Evolutionary conservation across 169 alveolate genomes (phyloP), one percentile per base, ranked within the genome.

Genomic region (Amoebophrya sp.): DNA sequence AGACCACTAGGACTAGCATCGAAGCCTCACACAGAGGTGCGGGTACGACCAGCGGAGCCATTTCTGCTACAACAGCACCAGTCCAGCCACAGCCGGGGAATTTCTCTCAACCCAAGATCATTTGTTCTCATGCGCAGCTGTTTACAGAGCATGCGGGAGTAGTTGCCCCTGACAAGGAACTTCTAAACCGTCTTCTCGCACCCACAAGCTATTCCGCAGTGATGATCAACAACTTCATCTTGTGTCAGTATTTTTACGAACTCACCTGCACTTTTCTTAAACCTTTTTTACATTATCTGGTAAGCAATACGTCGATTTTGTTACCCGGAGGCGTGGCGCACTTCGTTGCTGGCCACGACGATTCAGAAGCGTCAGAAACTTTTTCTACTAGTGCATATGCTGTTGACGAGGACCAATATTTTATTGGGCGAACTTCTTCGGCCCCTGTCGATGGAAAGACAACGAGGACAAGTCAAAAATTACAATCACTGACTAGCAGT

Each of bases 201-300:
- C 83, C 83, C 36, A 12, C 83, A 29, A 65, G 83, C 26, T 36
- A 65, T 18, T 65, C 83, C 33, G 83, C 83, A 26, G 26, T 65
- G 33, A 65, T 65, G 83, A 65, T 65, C 83, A 65, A 65, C 83
- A 65, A 65, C 33, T 65, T 65, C 26, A 1, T 65, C 39, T 26
- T 65, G 33, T 65, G 83, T 65, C 83, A 65, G 83, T 65, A 65
- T 36, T 65, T 65, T 36, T 65, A 65, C 83, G 83, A 65, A 26
- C 83, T 65, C 3, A 65, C 83, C 83, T 65, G 83, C 26, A 18
- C 26, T 26, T 65, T 65, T 36, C 83, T 65, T 1, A 6, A 26
- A 36, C 83, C 83, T 6, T 65, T 65, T 26, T 36, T 65, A 26
- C 83, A 29, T 10, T 65, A 65, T 18, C 26, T 65, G 33, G 83